A percentile compares a stretch with the other conserved stretches of the same genome.
phyloP scores from a whole-genome alignment of 805 yeast genomes.

The Ogataea neopini region DNA sequence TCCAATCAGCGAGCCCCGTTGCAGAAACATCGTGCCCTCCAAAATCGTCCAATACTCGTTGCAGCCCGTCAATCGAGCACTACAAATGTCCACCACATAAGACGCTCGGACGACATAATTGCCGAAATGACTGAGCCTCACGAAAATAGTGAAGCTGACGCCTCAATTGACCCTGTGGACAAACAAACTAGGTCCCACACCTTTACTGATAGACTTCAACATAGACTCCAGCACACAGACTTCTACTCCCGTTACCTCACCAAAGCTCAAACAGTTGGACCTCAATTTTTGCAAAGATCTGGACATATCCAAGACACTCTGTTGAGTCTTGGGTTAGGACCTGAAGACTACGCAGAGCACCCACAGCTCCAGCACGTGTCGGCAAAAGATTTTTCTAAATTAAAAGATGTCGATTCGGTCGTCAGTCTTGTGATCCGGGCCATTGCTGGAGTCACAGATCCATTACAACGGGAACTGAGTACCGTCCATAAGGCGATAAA shows the following conservation, averaged over 20 bases:
- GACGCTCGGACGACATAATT: background rate
- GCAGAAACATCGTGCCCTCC: background rate
- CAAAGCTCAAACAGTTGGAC: background rate
- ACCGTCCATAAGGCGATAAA: conserved; percentile 1
- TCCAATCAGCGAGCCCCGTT: background rate
- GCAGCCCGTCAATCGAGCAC: background rate
- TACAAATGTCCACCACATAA: background rate
- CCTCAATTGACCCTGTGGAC: too few species aligned
- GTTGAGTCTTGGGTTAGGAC: conserved; percentile 3
- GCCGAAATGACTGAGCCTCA: background rate
- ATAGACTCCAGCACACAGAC: background rate
- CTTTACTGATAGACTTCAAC: background rate
- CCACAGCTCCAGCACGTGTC: conserved; percentile 1
- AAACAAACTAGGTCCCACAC: background rate
- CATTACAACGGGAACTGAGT: conserved; percentile 11
- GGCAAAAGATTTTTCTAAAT: conserved; percentile 14
- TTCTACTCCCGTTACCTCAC: conserved; percentile 3
- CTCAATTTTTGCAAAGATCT: conserved; percentile 7
- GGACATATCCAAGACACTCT: conserved; percentile 18
- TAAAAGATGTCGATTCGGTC: conserved; percentile 29
- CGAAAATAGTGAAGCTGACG: background rate
- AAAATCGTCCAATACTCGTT: background rate
- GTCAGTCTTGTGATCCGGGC: conserved; percentile 26
- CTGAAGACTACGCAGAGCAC: background rate
- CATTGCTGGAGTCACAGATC: conserved; percentile 14